These are phyloP conservation scores for Conidiobolus coronatus DNA, from an alignment of 371 early-diverging fungal genomes.

Conservation along the genomic window DNA sequence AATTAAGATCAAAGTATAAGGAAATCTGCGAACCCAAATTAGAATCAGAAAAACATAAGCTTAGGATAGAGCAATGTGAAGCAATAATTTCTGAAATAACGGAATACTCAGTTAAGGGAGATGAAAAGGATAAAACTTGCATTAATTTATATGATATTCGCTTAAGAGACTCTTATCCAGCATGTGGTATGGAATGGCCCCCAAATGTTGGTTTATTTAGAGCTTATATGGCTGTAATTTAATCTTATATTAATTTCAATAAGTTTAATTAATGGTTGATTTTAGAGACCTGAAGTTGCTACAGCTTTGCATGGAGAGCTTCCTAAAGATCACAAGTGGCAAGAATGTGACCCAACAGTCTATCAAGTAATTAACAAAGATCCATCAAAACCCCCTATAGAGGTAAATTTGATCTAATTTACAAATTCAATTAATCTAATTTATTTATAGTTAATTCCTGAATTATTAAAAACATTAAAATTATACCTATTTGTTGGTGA, in stretches of 20 bases:
- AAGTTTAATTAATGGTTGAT: not conserved
- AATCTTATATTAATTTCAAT: not conserved
- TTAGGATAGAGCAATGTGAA: constrained; percentile 4
- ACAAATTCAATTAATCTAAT: too few relatives aligned
- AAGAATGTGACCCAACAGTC: not conserved
- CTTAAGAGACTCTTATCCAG: constrained; percentile 25
- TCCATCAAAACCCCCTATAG: not conserved
- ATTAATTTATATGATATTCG: constrained; percentile 69
- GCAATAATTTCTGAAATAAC: not conserved
- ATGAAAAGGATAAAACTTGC: constrained; percentile 14
- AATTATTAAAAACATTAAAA: too few relatives aligned
- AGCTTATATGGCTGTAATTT: constrained; percentile 1
- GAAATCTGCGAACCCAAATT: not conserved
- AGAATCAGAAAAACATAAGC: not conserved
- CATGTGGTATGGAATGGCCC: constrained; percentile 60
- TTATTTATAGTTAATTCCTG: too few relatives aligned
- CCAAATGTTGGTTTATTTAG: constrained; percentile 9
- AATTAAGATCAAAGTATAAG: too few relatives aligned
- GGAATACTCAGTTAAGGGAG: not conserved
- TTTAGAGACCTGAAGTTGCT: not conserved
- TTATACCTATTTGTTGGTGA: not conserved
- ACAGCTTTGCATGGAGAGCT: not conserved
- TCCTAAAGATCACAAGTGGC: not conserved
- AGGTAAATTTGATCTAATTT: not conserved
- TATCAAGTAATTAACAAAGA: not conserved